Base-by-base conservation (phyloP, 2,329 filamentous ascomycete genomes). In the Ophiostoma angusticollis region DNA sequence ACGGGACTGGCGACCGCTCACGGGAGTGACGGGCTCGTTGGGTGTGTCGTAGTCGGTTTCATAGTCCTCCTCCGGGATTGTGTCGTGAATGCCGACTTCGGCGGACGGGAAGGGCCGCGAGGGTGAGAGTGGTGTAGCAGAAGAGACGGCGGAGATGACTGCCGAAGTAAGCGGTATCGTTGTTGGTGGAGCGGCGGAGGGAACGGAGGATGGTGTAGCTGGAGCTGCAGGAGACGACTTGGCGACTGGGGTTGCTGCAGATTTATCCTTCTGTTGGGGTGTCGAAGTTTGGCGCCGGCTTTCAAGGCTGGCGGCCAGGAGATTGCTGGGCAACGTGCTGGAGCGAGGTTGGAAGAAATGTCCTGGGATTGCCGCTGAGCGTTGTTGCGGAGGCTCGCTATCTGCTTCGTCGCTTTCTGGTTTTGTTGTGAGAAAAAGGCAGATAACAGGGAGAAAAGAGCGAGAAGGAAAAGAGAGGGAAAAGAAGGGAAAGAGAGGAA, bases 21-120 rank as follows among this genome's bases (percentile, higher is more conserved):
- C 67, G 34, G 74, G 75, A 17, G 74, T 79, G 42, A 74, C 62
- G 31, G 74, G 74, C 47, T 78, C 74, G 58, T 70, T 68, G 40
- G 64, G 60, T 18, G 66, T 67, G 50, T 78, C 73, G 54, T 68
- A 75, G 45, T 70, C 67, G 8, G 72, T 74, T 52, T 78, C 74
- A 57, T 71, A 71, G 54, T 65, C 66, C 52, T 68, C 66, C 57
- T 76, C 72, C 37, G 66, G 62, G 44, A 76, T 74, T 39, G 70
- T 64, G 45, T 59, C 63, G 46, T 62, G 58, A 9, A 72, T 56
- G 37, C 73, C 69, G 22, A 47, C 41, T 13, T 47, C 45, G 14
- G 25, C 11, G 47, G 65, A 62, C 37, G 67, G 60, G 47, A 61
- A 64, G 31, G 67, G 64, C 39, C 61, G 63, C 12, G 66, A 63